A percentile compares a stretch with the other conserved stretches of the same genome.
phyloP scores from a whole-genome alignment of 257 asterid genomes.

The Solanum commersonii region DNA sequence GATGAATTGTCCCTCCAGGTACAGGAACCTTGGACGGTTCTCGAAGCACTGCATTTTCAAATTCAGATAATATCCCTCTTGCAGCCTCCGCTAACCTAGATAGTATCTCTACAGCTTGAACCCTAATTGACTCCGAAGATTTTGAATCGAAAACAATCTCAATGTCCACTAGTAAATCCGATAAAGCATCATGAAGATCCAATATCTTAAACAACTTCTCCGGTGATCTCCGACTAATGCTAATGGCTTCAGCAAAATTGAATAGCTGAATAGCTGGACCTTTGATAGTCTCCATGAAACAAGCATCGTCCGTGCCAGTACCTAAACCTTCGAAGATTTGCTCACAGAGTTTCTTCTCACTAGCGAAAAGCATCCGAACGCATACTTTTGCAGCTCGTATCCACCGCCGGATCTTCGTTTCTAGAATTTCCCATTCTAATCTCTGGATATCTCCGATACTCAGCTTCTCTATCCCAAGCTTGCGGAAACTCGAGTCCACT shows the following conservation, averaged over 20 bases:
- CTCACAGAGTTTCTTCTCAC: constrained; percentile 70
- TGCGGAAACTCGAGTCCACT: constrained; percentile 48
- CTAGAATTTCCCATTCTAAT: constrained; percentile 74
- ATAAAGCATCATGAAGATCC: constrained; percentile 77
- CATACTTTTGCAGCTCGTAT: constrained; percentile 68
- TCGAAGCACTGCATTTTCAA: constrained; percentile 74
- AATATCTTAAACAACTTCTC: constrained; percentile 84
- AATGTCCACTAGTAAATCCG: constrained; percentile 66
- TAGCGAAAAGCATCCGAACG: constrained; percentile 60
- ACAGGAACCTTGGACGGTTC: constrained; percentile 68
- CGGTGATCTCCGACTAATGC: constrained; percentile 67
- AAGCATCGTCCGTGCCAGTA: constrained; percentile 43
- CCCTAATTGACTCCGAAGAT: constrained; percentile 60
- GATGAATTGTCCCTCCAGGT: constrained; percentile 94
- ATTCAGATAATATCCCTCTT: constrained; percentile 71
- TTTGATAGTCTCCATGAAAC: constrained; percentile 74
- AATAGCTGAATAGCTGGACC: constrained; percentile 79
- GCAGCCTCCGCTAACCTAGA: constrained; percentile 81
- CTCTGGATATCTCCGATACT: constrained; percentile 84
- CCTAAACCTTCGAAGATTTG: constrained; percentile 66
- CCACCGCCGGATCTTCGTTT: constrained; percentile 82
- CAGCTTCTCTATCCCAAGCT: constrained; percentile 54
- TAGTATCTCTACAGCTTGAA: constrained; percentile 63
- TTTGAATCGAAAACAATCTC: constrained; percentile 60
- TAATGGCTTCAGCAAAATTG: constrained; percentile 83